Base-by-base conservation (phyloP, 1,284 basidiomycete genomes). In the Mixia osmundae region DNA sequence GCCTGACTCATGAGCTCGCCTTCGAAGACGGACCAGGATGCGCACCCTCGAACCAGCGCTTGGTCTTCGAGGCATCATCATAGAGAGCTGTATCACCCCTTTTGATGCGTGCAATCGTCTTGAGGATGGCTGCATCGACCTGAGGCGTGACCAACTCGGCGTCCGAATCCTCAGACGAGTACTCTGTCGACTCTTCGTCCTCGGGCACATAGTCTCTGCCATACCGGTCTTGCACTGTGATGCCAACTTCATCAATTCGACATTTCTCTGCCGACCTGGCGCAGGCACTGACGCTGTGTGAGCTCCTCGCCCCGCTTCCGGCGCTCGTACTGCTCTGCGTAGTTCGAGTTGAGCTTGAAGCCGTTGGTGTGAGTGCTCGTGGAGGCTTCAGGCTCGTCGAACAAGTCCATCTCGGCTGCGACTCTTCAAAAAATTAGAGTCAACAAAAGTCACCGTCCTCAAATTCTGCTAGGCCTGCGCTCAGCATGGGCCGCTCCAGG, bases 71-170 rank as follows among this genome's bases (percentile, higher is more conserved):
- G 3, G 57, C 61, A 1, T 61, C 54, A 47, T 87, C 67, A 48
- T 89, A 89, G 29, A 89, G 78, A 2, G 64, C 67, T 0, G 80
- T 79, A 54, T 95, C 83, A 47, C 70, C 76, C 39, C 67, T 65
- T 50, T 71, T 70, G 42, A 97, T 95, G 47, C 74, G 68, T 1
- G 76, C 76, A 6, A 97, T 63, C 0, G 87, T 97, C 33, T 82
- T 67, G 28, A 97, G 64, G 49, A 97, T 91, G 14, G 91, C 91
- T 30, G 76, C 91, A 53, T 97, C 89, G 31, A 95, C 68, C 0
- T 77, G 74, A 2, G 87, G 83, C 0, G 85, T 97, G 38, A 97
- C 68, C 55, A 95, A 79, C 47, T 83, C 82, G 10, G 87, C 91
- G 42, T 91, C 78, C 52, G 89, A 82, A 52, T 97, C 89, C 33